Conservation (phyloP, 805 yeast species). For the Hagleromyces aurorensis region DNA sequence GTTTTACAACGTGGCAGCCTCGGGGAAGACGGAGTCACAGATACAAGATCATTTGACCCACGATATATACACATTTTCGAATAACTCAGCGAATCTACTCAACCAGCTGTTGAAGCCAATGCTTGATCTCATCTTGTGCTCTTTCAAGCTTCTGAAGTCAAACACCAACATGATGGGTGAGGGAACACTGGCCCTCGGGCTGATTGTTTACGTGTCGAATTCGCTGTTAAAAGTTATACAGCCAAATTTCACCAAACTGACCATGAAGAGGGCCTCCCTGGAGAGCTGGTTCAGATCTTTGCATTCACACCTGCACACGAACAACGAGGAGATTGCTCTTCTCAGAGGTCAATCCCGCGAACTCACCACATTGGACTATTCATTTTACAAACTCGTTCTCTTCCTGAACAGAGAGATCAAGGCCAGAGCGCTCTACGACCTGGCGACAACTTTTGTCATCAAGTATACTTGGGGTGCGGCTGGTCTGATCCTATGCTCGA, state of each 20-base stretch:
- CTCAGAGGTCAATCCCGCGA: slow-evolving; percentile 77
- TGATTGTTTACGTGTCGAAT: slow-evolving; percentile 76
- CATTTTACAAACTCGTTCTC: slow-evolving; percentile 73
- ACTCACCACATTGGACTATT: slow-evolving; percentile 63
- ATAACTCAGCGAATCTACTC: slow-evolving; percentile 64
- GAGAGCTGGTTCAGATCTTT: slow-evolving; percentile 80
- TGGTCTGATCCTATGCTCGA: slow-evolving; percentile 78
- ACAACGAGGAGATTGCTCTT: slow-evolving; percentile 82
- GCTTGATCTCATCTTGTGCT: slow-evolving; percentile 70
- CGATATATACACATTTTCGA: slow-evolving; percentile 67
- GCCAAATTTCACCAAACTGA: slow-evolving; percentile 82
- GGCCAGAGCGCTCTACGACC: slow-evolving; percentile 70
- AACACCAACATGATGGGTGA: slow-evolving; percentile 46
- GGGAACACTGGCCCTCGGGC: slow-evolving; percentile 69
- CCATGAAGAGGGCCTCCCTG: slow-evolving; percentile 64
- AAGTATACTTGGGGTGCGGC: slow-evolving; percentile 96
- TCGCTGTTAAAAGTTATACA: slow-evolving; percentile 64
- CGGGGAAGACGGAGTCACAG: slow-evolving; percentile 9
- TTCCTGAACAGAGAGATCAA: slow-evolving; percentile 70
- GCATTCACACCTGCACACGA: slow-evolving; percentile 72
- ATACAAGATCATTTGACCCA: slow-evolving; percentile 45
- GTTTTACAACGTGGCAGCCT: slow-evolving; percentile 23
- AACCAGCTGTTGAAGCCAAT: slow-evolving; percentile 80
- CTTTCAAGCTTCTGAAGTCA: slow-evolving; percentile 58
- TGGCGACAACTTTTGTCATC: slow-evolving; percentile 80